Evolutionary conservation across 768 basidiomycete species (phyloP), one percentile per base, ranked within the genome.

Genomic region (Pulveroboletus sp.): DNA sequence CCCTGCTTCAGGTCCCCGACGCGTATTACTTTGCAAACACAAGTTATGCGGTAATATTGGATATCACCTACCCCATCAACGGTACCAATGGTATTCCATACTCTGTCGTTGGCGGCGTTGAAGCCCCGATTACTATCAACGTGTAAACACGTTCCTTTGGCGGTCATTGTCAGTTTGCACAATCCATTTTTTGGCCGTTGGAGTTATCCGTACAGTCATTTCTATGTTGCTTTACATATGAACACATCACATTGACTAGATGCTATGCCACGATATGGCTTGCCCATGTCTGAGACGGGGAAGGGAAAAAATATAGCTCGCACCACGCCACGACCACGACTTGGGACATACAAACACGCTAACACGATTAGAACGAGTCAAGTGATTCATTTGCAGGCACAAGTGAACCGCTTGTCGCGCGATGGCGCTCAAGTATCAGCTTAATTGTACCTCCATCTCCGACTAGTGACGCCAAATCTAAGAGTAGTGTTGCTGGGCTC

Each of bases 41-140:
- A 6, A n/a, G 46, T 27, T 67, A 67, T 43, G 53, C n/a, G 26
- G 61, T 68, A 18, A 43, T 51, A 2, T 44, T 66, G 36, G 62
- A 64, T 0, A 59, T 49, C 8, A 68, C 62, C 14, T 66, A 51
- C 43, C 41, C 64, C 13, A 1, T 47, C 46, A 49, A 49, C 8
- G 66, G 64, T 8, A 26, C 56, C 18, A 50, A 56, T 27, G 64
- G 65, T 17, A 44, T 24, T 2, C 46, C 46, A 17, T 65, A 60
- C 47, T 64, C 44, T 39, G 54, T 53, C 36, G 63, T 65, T 6
- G 64, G 64, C 24, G 42, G 64, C 21, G 6, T 55, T n/a, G 52
- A 57, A 24, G 13, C 8, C 7, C 11, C 39, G 17, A 57, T 66
- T 18, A 47, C 54, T 24, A 57, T 65, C 49, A 56, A 39, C 0